Conservation (phyloP, 768 basidiomycete species). For the Tricholomella constricta region DNA sequence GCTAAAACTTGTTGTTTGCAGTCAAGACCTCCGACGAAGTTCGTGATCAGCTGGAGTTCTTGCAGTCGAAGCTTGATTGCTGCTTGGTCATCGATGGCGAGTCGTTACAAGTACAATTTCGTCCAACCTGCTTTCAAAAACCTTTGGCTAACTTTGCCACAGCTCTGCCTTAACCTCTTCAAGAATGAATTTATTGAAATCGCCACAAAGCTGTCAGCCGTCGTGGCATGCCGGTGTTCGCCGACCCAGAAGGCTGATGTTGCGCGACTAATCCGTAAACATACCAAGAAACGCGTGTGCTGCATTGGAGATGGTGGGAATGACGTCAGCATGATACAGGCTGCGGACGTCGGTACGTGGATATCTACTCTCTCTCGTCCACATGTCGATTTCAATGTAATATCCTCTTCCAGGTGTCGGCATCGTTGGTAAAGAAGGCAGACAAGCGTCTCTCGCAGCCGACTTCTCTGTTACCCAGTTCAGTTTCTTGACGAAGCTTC, state of each 20-base stretch:
- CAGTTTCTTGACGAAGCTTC: slow-evolving; percentile 91
- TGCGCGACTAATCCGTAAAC: slow-evolving; percentile 85
- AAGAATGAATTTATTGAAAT: slow-evolving; percentile 95
- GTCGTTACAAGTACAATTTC: slow-evolving; percentile 75
- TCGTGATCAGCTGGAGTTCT: slow-evolving; percentile 86
- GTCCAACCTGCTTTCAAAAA: not conserved
- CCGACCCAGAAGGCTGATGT: slow-evolving; percentile 99
- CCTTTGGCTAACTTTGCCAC: not conserved
- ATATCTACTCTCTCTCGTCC: not conserved
- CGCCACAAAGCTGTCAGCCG: slow-evolving; percentile 92
- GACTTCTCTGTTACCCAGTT: slow-evolving; percentile 99
- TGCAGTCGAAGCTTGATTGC: slow-evolving; percentile 93
- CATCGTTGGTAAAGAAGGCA: slow-evolving; percentile 98
- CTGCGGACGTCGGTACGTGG: slow-evolving; percentile 91
- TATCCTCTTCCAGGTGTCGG: slow-evolving; percentile 70
- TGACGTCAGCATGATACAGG: slow-evolving; percentile 99
- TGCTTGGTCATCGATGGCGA: slow-evolving; percentile 99
- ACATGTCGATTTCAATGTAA: not conserved
- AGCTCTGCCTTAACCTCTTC: slow-evolving; percentile 92
- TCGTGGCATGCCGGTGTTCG: slow-evolving; percentile 97
- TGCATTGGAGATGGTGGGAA: slow-evolving; percentile 99
- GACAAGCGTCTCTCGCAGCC: slow-evolving; percentile 97
- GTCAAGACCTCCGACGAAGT: slow-evolving; percentile 85
- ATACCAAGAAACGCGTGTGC: slow-evolving; percentile 94
- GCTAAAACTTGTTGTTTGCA: slow-evolving; percentile 31